Conservation (phyloP, 2,329 filamentous ascomycete species). For the Fusarium oligoseptatum region DNA sequence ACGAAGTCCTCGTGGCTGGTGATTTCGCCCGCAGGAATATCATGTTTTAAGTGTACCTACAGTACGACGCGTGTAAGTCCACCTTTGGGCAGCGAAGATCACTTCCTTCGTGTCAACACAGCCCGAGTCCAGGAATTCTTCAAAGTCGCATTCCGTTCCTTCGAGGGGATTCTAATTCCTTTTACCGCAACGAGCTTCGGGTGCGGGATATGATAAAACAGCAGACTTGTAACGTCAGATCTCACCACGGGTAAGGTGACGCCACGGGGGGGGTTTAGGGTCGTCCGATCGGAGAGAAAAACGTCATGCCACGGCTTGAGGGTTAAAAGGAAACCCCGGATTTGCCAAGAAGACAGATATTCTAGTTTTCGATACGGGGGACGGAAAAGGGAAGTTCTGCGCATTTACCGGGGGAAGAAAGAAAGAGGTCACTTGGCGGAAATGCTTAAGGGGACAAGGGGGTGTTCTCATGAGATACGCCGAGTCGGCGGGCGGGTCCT, state of each 20-base stretch:
- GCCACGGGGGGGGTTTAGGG: neutral
- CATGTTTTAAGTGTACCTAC: neutral
- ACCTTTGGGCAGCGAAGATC: slow-evolving; percentile 5
- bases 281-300: slow-evolving; percentile 4
- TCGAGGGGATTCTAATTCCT: neutral
- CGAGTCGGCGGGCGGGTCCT: neutral
- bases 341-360: slow-evolving; percentile 1
- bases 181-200: neutral
- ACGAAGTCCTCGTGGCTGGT: slow-evolving; percentile 6
- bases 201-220: neutral
- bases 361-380: neutral
- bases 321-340: slow-evolving; percentile 5
- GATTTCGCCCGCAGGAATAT: slow-evolving; percentile 1
- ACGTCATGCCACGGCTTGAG: slow-evolving; percentile 11
- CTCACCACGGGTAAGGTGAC: slow-evolving; percentile 11
- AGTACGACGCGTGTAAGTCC: slow-evolving; percentile 5
- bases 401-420: neutral
- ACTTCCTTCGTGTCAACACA: neutral
- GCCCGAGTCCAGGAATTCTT: neutral
- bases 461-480: neutral
- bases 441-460: neutral
- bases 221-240: slow-evolving; percentile 18
- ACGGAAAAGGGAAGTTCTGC: slow-evolving; percentile 6
- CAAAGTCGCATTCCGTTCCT: neutral
- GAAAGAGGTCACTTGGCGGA: neutral